phyloP scores from a whole-genome alignment of 2,329 filamentous ascomycete genomes.

The Stachybotrys chartarum region DNA sequence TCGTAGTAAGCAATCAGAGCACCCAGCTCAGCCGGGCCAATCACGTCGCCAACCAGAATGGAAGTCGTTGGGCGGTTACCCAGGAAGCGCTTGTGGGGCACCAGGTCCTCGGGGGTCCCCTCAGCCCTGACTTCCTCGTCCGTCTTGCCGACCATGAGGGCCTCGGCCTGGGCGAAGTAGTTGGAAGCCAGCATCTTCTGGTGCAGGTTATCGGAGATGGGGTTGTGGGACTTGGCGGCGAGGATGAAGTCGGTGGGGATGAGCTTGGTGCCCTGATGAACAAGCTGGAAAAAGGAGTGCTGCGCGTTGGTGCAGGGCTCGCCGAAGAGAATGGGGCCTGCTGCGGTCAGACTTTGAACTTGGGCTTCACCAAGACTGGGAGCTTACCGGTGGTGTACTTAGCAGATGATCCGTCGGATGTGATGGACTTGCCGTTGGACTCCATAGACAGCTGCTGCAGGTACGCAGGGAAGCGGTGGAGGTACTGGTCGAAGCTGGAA shows the following conservation, averaged over 20 bases:
- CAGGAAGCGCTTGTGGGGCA: constrained; percentile 98
- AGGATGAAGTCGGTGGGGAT: constrained; percentile 98
- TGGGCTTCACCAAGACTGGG: neutral
- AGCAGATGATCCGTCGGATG: constrained; percentile 77
- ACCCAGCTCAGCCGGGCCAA: constrained; percentile 88
- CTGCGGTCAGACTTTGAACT: constrained; percentile 10
- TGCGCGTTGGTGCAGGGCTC: constrained; percentile 98
- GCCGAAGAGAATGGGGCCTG: constrained; percentile 83
- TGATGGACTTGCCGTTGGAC: constrained; percentile 97
- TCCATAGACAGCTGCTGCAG: constrained; percentile 99
- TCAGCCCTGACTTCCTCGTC: constrained; percentile 72
- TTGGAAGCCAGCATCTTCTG: constrained; percentile 94
- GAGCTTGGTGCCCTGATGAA: constrained; percentile 98
- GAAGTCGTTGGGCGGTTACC: constrained; percentile 96
- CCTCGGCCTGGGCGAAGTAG: constrained; percentile 85
- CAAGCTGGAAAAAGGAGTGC: constrained; percentile 99
- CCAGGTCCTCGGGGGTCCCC: constrained; percentile 64
- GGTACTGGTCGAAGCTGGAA: constrained; percentile 88
- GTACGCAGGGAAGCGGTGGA: constrained; percentile 98
- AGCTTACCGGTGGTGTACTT: constrained; percentile 81
- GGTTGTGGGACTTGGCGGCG: constrained; percentile 94
- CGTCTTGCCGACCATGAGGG: constrained; percentile 86
- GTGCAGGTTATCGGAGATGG: constrained; percentile 83
- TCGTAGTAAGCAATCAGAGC: constrained; percentile 98
- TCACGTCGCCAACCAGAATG: constrained; percentile 82